Conservation (phyloP, 176 grass and related monocot species). For the Metroxylon sagu region DNA sequence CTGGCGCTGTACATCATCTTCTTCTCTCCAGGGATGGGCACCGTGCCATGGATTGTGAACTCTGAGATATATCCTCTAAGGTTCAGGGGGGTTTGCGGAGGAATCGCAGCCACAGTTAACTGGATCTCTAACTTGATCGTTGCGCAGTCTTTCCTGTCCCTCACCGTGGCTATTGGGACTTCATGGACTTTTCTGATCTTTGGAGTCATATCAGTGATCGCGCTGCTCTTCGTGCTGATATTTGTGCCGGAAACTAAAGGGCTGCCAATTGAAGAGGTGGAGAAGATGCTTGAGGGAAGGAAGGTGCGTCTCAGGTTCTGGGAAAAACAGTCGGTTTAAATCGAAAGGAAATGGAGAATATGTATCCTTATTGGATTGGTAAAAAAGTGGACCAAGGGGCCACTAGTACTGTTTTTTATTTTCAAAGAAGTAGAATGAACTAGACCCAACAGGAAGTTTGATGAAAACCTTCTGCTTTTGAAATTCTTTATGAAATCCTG, state of each 20-base stretch:
- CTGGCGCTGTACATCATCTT: conserved; percentile 68
- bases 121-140: conserved; percentile 67
- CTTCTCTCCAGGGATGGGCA: conserved; percentile 89
- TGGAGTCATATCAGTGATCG: conserved; percentile 34
- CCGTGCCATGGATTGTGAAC: conserved; percentile 91
- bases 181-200: conserved; percentile 81
- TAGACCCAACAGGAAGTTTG: no score
- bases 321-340: conserved; percentile 1
- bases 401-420: no score
- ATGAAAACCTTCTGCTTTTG: no score
- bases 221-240: conserved; percentile 57
- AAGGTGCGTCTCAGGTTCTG: conserved; percentile 42
- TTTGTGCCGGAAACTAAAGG: conserved; percentile 93
- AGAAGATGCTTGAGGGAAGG: conserved; percentile 60
- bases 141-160: conserved; percentile 68
- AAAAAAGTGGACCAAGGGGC: no score
- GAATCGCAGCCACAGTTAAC: conserved; percentile 75
- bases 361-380: no score
- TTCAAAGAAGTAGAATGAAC: no score
- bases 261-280: conserved; percentile 83
- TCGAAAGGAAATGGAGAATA: no score
- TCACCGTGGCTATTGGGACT: conserved; percentile 55
- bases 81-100: conserved; percentile 62
- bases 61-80: conserved; percentile 93
- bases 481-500: no score